Evolutionary conservation across 768 basidiomycete genomes (phyloP).

Genomic region (Kwoniella newhampshirensis): DNA sequence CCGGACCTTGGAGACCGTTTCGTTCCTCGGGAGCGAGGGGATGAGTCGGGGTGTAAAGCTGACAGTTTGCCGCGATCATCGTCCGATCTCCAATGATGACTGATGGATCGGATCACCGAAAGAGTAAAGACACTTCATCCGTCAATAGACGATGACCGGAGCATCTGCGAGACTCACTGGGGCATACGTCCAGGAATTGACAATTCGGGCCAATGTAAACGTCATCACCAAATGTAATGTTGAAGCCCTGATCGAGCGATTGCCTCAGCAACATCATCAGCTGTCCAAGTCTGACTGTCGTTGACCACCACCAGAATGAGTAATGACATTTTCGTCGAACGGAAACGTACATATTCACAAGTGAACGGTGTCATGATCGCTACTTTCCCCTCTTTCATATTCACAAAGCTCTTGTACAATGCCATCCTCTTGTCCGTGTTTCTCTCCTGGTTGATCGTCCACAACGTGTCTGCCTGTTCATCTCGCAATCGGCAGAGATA

Average conservation of each 20-base stretch:
- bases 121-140: not conserved
- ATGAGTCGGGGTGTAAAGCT: constrained; percentile 43
- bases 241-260: constrained; percentile 46
- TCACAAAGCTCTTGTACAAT: constrained; percentile 11
- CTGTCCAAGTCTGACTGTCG: too few species aligned
- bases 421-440: constrained; percentile 26
- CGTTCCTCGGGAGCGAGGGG: constrained; percentile 46
- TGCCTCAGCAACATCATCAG: too few species aligned
- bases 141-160: too few species aligned
- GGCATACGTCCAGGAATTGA: constrained; percentile 41
- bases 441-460: constrained; percentile 27
- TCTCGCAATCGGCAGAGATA: constrained; percentile 27
- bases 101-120: not conserved
- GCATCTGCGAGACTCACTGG: too few species aligned
- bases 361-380: constrained; percentile 32
- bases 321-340: constrained; percentile 7
- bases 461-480: constrained; percentile 17
- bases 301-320: not conserved
- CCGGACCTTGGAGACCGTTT: constrained; percentile 45
- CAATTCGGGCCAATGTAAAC: constrained; percentile 41
- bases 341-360: constrained; percentile 45
- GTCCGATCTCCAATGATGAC: constrained; percentile 50
- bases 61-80: constrained; percentile 50
- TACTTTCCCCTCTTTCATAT: constrained; percentile 16
- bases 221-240: constrained; percentile 38